Base-by-base conservation (phyloP, 129 eudicot species). In the Artemisia tridentata region DNA sequence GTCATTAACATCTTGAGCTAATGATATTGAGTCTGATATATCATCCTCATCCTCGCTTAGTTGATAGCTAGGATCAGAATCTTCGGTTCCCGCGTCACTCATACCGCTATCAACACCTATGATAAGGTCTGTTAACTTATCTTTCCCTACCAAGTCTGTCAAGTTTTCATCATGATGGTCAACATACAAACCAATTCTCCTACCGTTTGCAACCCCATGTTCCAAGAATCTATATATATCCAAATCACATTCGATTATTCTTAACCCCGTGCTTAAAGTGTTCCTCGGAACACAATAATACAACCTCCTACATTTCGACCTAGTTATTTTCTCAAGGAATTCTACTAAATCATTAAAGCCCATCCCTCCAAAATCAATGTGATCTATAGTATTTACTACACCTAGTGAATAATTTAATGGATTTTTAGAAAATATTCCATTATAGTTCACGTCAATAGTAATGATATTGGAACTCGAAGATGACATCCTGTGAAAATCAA, bases 181-280 rank as follows among this genome's bases (percentile, higher is more conserved):
- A 65, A 65, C 29, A 43, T 65, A 64, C n/a, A 17, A 64, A 63
- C 52, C 9, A 64, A 64, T 64, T 4, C 53, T 5, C 19, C 69
- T 12, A 47, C 16, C 53, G 19, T 19, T 41, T 17, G 7, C 11
- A 16, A 19, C 15, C 59, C 68, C 72, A 49, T 67, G 45, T 48
- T 67, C 59, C 47, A 67, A 67, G 8, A 67, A 67, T 18, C 56
- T 49, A 67, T 67, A 67, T 12, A 47, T 67, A 67, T 67, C 59
- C 3, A 21, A 48, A 47, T 67, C 71, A 67, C 21, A 47, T 48
- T 48, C 25, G 49, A 67, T 67, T 15, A 50, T 45, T 50, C 47
- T 67, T 38, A 67, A 67, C 23, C 59, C 25, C 5, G 6, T 49
- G n/a, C 54, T 23, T 67, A 48, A 67, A 14, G 45, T 67, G 46